Percentiles rank a stretch among this genome's conserved stretches.
phyloP scores from a whole-genome alignment of 345 rosid genomes.

The Populus pruinosa region DNA sequence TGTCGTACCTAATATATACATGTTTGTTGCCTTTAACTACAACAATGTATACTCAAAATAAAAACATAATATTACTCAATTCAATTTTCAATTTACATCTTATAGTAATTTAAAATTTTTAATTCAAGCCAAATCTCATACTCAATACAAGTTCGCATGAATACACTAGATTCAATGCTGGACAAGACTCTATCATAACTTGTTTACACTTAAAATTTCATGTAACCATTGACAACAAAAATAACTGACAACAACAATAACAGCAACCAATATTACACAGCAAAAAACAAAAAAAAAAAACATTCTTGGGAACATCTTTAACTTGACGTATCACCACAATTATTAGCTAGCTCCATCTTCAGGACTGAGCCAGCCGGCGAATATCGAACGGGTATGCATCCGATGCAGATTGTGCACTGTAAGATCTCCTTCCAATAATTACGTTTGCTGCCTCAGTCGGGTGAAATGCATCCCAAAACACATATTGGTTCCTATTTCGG shows the following conservation, averaged over 20 bases:
- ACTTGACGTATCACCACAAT: too few relatives aligned
- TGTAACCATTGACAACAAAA: not conserved
- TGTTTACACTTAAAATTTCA: not conserved
- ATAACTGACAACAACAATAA: not conserved
- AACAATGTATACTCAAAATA: too few relatives aligned
- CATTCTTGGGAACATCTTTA: not conserved
- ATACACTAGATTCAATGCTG: not conserved
- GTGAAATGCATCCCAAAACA: slow-evolving; percentile 51
- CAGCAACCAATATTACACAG: not conserved
- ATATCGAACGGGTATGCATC: slow-evolving; percentile 32
- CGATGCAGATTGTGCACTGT: slow-evolving; percentile 17
- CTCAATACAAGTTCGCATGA: not conserved
- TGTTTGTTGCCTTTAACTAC: too few relatives aligned
- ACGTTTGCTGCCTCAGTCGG: slow-evolving; percentile 40
- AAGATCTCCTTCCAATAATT: slow-evolving; percentile 35
- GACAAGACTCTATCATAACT: not conserved
- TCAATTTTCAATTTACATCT: not conserved
- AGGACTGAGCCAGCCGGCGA: slow-evolving; percentile 22
- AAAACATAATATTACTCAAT: too few relatives aligned
- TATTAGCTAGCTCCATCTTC: not conserved
- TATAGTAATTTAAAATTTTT: not conserved
- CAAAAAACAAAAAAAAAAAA: not conserved
- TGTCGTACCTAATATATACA: too few relatives aligned
- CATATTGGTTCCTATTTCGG: slow-evolving; percentile 12
- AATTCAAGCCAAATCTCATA: not conserved